Evolutionary conservation across 106 monocot genomes (phyloP), one percentile per base, ranked within the genome.

Genomic region (Allium cepa): DNA sequence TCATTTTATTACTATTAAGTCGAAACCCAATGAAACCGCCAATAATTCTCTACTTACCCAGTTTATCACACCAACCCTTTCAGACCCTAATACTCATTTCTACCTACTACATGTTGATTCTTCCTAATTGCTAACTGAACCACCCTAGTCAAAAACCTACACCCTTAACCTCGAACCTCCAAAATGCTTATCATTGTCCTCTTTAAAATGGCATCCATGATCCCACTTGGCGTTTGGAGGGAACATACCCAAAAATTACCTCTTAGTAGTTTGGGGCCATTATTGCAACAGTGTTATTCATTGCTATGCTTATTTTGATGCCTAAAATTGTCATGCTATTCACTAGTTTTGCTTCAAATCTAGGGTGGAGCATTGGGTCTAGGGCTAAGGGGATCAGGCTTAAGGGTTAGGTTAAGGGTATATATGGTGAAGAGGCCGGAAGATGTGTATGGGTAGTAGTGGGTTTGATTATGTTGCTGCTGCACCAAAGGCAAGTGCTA

Each of bases 221-320:
- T 94, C 7, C 94, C 94, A 12, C 81, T 94, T 2, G 94, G 94
- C 8, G 60, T 94, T 10, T 94, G 94, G 94, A 79, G 94, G 69
- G 94, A 86, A 71, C 94, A 94, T 67, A 90, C 89, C 0, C 27
- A 69, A 18, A 94, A 94, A 64, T 90, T 94, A 77, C 87, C 94
- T 77, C 83, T 0, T 77, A 82, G 69, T 94, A 89, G 94, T 84
- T 94, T 73, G 77, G 3, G 2, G 53, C 53, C 5, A 4, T 53
- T 10, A 1, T 2, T 53, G 53, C 53, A 2, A 4, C 53, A 1
- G 53, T 53, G 10, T 4, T 4, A 2, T 53, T 53, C 63, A 82
- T 93, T 8, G 93, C 79, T 3, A 94, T 94, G 94, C 79, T 94
- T 3, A 79, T 94, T 8, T 9, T 94, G 71, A 94, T 94, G 86